Percentiles rank a stretch among this genome's conserved stretches.
Evolutionary conservation across 2,329 filamentous ascomycete species (phyloP).

Genomic region (Phyllosticta citrichinensis): DNA sequence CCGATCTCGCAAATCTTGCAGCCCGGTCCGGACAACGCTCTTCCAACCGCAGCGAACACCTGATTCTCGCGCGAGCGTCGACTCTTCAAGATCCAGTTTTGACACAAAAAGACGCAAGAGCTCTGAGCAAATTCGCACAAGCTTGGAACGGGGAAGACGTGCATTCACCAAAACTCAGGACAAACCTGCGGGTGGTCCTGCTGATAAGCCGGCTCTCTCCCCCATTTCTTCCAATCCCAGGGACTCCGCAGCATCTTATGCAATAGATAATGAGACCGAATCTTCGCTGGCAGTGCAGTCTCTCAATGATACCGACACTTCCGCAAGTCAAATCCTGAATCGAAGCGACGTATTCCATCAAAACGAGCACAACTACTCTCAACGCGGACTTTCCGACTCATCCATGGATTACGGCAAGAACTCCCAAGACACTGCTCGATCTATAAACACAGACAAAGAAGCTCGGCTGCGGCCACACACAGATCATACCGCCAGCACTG

Average conservation of each 20-base stretch:
- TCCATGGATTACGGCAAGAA: conserved; percentile 18
- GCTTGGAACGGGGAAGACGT: conserved; percentile 9
- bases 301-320: conserved; percentile 60
- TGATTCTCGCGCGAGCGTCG: conserved; percentile 33
- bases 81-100: conserved; percentile 32
- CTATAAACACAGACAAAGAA: conserved; percentile 11
- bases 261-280: conserved; percentile 44
- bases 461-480: background rate
- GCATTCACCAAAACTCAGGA: background rate
- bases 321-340: conserved; percentile 81
- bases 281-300: conserved; percentile 56
- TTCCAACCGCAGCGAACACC: conserved; percentile 15
- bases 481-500: conserved; percentile 2
- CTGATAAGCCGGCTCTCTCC: background rate
- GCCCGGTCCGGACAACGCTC: conserved; percentile 2
- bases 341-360: conserved; percentile 77
- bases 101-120: conserved; percentile 30
- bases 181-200: background rate
- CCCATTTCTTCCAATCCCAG: background rate
- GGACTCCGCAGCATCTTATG: conserved; percentile 41
- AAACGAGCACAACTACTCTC: conserved; percentile 13
- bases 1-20: background rate
- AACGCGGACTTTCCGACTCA: conserved; percentile 14
- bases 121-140: conserved; percentile 14
- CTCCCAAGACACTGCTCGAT: conserved; percentile 31